These are phyloP conservation scores for Fraxinus paxiana DNA, from an alignment of 305 asterid genomes.

Conservation along the genomic window DNA sequence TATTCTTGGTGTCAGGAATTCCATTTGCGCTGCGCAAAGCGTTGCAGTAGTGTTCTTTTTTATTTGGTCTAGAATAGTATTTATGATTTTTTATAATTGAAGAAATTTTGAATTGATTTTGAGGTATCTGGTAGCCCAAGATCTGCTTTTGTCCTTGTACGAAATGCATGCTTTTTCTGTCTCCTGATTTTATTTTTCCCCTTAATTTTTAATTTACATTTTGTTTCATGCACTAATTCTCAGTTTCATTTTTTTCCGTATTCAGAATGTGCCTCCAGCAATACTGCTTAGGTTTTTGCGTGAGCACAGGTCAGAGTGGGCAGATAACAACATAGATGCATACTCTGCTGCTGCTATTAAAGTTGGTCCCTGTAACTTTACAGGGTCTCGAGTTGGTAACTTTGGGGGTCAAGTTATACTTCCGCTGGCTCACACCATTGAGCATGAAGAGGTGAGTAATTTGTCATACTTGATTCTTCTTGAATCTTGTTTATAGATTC, in stretches of 20 bases:
- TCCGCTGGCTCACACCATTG: slow-evolving; percentile 81
- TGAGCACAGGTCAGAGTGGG: slow-evolving; percentile 88
- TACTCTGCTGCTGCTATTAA: slow-evolving; percentile 71
- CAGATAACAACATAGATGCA: slow-evolving; percentile 64
- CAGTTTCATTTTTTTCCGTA: slow-evolving; percentile 7
- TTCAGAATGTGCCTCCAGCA: slow-evolving; percentile 78
- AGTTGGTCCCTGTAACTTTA: slow-evolving; percentile 65
- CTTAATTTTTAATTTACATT: not conserved
- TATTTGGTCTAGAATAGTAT: not conserved
- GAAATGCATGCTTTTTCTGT: not conserved
- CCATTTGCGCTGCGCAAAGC: slow-evolving; percentile 52
- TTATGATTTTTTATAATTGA: not conserved
- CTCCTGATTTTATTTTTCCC: not conserved
- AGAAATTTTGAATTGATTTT: not conserved
- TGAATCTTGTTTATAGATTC: not conserved
- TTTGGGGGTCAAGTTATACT: slow-evolving; percentile 85
- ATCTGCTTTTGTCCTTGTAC: not conserved
- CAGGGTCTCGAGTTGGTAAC: slow-evolving; percentile 63
- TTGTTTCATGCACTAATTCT: not conserved
- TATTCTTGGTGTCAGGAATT: slow-evolving; percentile 31
- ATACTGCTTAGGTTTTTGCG: slow-evolving; percentile 66
- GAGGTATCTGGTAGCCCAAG: not conserved
- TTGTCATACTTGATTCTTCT: not conserved
- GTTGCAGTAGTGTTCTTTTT: not conserved
- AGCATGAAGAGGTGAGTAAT: slow-evolving; percentile 85